Evolutionary conservation across 2,329 filamentous ascomycete species (phyloP).

Genomic region (Verticillium klebahnii): DNA sequence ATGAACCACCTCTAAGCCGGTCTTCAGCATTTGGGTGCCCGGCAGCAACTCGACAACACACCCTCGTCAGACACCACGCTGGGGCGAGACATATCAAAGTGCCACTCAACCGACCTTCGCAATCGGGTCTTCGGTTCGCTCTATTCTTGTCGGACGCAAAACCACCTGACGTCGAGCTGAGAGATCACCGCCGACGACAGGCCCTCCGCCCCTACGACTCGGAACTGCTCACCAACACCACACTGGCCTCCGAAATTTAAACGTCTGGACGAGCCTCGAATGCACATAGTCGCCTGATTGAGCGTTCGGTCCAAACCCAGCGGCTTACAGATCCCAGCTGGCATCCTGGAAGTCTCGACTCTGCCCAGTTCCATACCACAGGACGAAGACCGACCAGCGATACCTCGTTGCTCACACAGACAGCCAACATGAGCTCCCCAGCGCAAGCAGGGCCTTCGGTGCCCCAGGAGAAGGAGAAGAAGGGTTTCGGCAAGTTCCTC

Average conservation of each 20-base stretch:
- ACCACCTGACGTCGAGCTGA: neutral
- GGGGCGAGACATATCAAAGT: neutral
- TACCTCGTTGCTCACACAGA: neutral
- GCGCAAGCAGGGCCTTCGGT: slow-evolving; percentile 30
- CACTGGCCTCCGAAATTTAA: neutral
- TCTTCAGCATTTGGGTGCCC: neutral
- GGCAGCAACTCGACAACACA: neutral
- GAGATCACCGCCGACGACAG: neutral
- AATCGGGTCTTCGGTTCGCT: neutral
- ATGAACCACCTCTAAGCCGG: neutral
- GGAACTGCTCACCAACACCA: neutral
- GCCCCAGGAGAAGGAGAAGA: slow-evolving; percentile 35
- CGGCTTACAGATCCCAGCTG: neutral
- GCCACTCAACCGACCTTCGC: neutral
- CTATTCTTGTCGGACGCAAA: neutral
- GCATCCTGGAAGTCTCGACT: neutral
- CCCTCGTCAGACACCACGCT: neutral
- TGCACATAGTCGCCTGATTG: neutral
- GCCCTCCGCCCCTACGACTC: neutral
- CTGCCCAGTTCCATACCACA: neutral
- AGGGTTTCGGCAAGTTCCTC: slow-evolving; percentile 41
- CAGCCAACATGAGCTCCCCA: slow-evolving; percentile 35
- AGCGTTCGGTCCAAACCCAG: neutral
- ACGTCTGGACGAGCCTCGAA: neutral
- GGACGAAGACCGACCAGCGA: neutral